Base-by-base conservation (phyloP, 768 basidiomycete species). In the Brasilioporus rufonigricans region DNA sequence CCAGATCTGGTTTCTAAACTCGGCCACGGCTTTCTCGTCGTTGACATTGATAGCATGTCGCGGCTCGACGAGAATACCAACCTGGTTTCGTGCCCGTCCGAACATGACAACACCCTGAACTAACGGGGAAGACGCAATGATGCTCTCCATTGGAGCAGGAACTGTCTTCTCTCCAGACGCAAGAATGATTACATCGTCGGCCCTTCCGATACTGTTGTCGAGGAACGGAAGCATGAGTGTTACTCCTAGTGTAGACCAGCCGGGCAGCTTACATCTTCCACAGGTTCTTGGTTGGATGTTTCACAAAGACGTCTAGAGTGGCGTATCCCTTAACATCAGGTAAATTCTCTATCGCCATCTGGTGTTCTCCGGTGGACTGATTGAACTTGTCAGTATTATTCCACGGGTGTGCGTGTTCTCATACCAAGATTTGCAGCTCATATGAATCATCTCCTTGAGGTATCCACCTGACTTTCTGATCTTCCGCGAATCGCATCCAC, bases 281-380 rank as follows among this genome's bases (percentile, higher is more conserved):
- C 41, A 57, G 21, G n/a, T 48, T 21, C 26, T 73, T 75, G 1
- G 74, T 74, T 0, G 80, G 79, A 57, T 81, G 80, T 26, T 61
- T 70, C 9, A 72, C 54, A 50, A 75, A 77, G 2, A 81, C 51
- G 61, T 80, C 80, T 1, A 71, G 70, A 0, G 75, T 78, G 0
- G 73, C 76, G 48, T 77, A 55, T 4, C 60, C 60, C 23, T 75
- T 52, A 2, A 61, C 53, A 1, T 74, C 78, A 1, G 69, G 52
- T 6, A 74, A 56, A 60, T 79, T 79, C 21, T 66, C 47, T 2
- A 65, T 31, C 5, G 27, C 32, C 9, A 55, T 12, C 1, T 24
- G 55, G 24, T 54, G 26, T 8, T 23, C n/a, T 5, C 46, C 51
- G 4, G 52, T 35, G 6, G 24, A 35, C 21, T n/a, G n/a, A n/a